These are phyloP conservation scores for Globisporangium canariense DNA, from an alignment of 352 stramenopile genomes.

Conservation along the genomic window DNA sequence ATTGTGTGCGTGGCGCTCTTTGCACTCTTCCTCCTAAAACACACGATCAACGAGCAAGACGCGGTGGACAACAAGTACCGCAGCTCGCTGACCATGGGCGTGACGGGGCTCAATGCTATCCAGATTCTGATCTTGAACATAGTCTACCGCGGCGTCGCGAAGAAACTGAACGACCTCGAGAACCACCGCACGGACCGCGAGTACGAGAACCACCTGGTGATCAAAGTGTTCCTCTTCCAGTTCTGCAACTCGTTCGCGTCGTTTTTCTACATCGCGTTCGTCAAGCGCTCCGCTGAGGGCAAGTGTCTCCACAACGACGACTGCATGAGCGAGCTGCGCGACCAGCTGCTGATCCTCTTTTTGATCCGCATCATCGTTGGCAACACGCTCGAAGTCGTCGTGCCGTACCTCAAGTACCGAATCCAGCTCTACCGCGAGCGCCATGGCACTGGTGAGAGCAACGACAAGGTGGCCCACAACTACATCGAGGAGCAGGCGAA, in stretches of 20 bases:
- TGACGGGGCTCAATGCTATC: slow-evolving; percentile 76
- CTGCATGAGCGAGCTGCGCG: slow-evolving; percentile 87
- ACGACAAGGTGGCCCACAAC: slow-evolving; percentile 51
- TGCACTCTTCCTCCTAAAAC: slow-evolving; percentile 73
- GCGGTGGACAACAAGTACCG: slow-evolving; percentile 34
- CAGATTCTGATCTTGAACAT: slow-evolving; percentile 94
- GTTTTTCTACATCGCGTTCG: slow-evolving; percentile 94
- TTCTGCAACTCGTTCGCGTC: slow-evolving; percentile 98
- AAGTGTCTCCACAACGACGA: slow-evolving; percentile 77
- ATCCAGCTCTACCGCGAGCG: slow-evolving; percentile 58
- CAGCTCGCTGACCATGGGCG: slow-evolving; percentile 36
- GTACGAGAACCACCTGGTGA: slow-evolving; percentile 92
- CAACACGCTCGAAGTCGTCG: slow-evolving; percentile 86
- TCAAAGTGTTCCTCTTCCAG: slow-evolving; percentile 98
- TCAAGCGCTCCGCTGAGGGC: slow-evolving; percentile 50
- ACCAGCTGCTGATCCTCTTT: slow-evolving; percentile 91
- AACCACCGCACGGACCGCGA: slow-evolving; percentile 89
- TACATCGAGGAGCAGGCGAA: slow-evolving; percentile 85
- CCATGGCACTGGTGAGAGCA: slow-evolving; percentile 17
- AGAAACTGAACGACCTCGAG: slow-evolving; percentile 92
- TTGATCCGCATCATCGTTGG: slow-evolving; percentile 91
- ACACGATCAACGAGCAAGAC: slow-evolving; percentile 58
- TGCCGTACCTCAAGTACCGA: slow-evolving; percentile 83
- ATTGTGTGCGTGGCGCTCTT: slow-evolving; percentile 68
- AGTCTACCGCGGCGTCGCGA: slow-evolving; percentile 88